Base-by-base conservation (phyloP, 139 green algal genomes). In the Desmodesmus armatus region DNA sequence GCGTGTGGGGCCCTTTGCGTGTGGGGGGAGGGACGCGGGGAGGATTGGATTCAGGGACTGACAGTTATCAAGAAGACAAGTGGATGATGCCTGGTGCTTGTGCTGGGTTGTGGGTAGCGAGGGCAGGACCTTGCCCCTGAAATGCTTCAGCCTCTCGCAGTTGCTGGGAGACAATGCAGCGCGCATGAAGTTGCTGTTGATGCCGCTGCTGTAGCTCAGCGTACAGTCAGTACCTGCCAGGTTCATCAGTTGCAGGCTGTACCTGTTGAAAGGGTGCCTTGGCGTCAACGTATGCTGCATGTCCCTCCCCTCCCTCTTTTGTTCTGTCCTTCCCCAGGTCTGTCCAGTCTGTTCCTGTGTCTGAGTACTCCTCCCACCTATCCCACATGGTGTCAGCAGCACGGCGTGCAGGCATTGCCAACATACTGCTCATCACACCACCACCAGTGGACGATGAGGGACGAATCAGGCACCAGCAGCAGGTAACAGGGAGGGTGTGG, bases 321-420 rank as follows among this genome's bases (percentile, higher is more conserved):
- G n/a, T n/a, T n/a, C n/a, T n/a, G n/a, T n/a, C n/a, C n/a, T n/a
- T n/a, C n/a, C n/a, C n/a, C n/a, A n/a, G n/a, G n/a, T n/a, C n/a
- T n/a, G n/a, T n/a, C 9, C 97, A 99, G 91, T 92, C 98, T 78
- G 97, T 99, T 41, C 95, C 96, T 2, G 0, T 98, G 0, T 25
- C 58, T 0, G 93, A 98, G 86, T 98, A 94, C 71, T 33, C 27
- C 13, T 13, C 33, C 13, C 97, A 96, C 88, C 80, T 98, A 51
- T 35, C 44, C 31, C 44, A 51, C 1, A 94, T 98, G 13, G 92
- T 98, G 71, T 2, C 9, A 27, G 44, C 87, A 41, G 63, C 93
- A 17, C 51, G 67, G 27, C 33, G 3, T 0, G 58, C 75, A 21
- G 87, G 87, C 27, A 87, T 94, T 19, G 4, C 65, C 11, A 70